These are phyloP conservation scores for Myxozyma geophila DNA, from an alignment of 805 yeast genomes.

Conservation along the genomic window DNA sequence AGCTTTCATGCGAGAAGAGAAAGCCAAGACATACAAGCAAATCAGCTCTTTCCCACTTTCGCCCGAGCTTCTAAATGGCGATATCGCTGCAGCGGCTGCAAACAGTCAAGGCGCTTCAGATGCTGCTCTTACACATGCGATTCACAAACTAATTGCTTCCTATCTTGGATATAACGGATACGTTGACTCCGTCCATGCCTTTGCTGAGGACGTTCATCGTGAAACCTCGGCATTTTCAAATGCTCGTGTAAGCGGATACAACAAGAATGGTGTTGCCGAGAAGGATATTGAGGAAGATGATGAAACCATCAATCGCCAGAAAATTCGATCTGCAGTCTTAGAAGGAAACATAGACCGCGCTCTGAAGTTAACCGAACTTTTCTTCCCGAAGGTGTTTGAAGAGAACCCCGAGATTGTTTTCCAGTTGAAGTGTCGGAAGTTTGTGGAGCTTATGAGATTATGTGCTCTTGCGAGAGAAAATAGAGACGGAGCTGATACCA, in stretches of 20 bases:
- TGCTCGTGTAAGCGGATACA: slow-evolving; percentile 33
- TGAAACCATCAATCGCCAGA: slow-evolving; percentile 52
- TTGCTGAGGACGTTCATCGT: slow-evolving; percentile 50
- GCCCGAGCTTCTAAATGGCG: neutral
- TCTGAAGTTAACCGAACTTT: slow-evolving; percentile 46
- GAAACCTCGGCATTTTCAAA: slow-evolving; percentile 32
- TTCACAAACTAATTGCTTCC: slow-evolving; percentile 49
- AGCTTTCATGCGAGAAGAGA: slow-evolving; percentile 48
- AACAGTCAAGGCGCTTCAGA: slow-evolving; percentile 15
- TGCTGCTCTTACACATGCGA: slow-evolving; percentile 36
- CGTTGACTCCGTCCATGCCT: slow-evolving; percentile 57
- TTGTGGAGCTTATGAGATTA: slow-evolving; percentile 49
- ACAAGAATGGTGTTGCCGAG: slow-evolving; percentile 41
- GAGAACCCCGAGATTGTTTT: slow-evolving; percentile 47
- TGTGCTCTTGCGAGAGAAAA: slow-evolving; percentile 31
- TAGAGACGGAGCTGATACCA: neutral
- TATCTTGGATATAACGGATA: slow-evolving; percentile 66
- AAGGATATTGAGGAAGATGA: slow-evolving; percentile 45
- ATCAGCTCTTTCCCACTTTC: slow-evolving; percentile 28
- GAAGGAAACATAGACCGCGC: slow-evolving; percentile 55
- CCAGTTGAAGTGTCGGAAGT: slow-evolving; percentile 51
- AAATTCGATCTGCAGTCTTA: slow-evolving; percentile 51
- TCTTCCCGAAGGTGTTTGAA: slow-evolving; percentile 50
- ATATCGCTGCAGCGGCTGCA: neutral
- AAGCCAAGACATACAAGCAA: slow-evolving; percentile 27